These are phyloP conservation scores for Amyloporia xantha DNA, from an alignment of 768 basidiomycete species.

Conservation along the genomic window DNA sequence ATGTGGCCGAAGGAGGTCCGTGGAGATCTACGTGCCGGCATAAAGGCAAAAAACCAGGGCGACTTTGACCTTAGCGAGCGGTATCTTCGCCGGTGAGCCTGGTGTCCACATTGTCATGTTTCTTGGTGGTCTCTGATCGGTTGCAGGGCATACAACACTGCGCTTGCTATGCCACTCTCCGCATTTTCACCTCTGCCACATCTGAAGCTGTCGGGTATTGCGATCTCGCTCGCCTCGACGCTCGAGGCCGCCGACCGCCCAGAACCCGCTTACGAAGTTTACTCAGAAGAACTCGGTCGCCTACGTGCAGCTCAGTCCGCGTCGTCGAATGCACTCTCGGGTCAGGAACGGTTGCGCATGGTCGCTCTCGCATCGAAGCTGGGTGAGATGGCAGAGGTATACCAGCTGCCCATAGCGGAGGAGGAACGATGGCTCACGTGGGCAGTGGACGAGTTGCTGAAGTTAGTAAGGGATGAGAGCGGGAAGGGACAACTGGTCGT, in stretches of 20 bases:
- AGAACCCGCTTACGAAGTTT: slow-evolving; percentile 25
- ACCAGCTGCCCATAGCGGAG: slow-evolving; percentile 29
- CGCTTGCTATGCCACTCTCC: slow-evolving; percentile 36
- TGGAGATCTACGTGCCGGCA: slow-evolving; percentile 55
- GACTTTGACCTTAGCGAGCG: slow-evolving; percentile 45
- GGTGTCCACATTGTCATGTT: not conserved
- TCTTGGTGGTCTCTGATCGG: not conserved
- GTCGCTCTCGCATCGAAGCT: slow-evolving; percentile 41
- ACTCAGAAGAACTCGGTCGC: slow-evolving; percentile 12
- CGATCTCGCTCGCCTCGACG: slow-evolving; percentile 51
- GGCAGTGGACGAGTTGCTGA: slow-evolving; percentile 38
- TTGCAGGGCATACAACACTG: slow-evolving; percentile 50
- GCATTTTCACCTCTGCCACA: slow-evolving; percentile 40
- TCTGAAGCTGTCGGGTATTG: slow-evolving; percentile 65
- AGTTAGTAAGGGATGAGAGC: slow-evolving; percentile 29
- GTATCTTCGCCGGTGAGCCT: slow-evolving; percentile 47
- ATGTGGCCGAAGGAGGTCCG: slow-evolving; percentile 65
- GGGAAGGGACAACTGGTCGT: not conserved
- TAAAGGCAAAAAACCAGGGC: slow-evolving; percentile 54
- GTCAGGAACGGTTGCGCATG: slow-evolving; percentile 32
- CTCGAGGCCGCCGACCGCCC: slow-evolving; percentile 36
- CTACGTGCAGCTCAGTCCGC: slow-evolving; percentile 11
- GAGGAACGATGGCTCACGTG: slow-evolving; percentile 37
- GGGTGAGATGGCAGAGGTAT: slow-evolving; percentile 33
- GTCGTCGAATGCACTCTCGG: slow-evolving; percentile 3